Base-by-base conservation (phyloP, 805 yeast species). In the Jamesozyma piceae region DNA sequence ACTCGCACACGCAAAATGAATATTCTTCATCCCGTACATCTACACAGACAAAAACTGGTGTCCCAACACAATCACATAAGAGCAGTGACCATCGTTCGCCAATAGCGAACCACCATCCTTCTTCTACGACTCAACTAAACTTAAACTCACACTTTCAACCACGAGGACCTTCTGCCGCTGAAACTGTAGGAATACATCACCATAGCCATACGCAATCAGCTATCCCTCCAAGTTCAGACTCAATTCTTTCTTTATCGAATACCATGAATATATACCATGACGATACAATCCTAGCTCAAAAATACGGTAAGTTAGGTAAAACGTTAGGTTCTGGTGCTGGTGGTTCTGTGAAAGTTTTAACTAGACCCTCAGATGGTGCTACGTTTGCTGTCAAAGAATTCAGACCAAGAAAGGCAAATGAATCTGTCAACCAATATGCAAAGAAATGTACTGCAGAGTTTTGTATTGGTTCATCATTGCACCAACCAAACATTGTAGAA, bases 371-470 rank as follows among this genome's bases (percentile, higher is more conserved):
- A 32, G 90, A 83, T 61, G 75, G 77, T 52, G 74, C 74, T 30
- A 75, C 83, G 0, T 83, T 84, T 67, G 95, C 95, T 1, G 92
- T 84, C 15, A 84, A 84, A 57, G 90, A 84, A 61, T 84, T 84
- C 55, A 73, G 90, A 53, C 75, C 85, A 13, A 72, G 83, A 48
- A 72, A 81, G 56, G 74, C 80, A 32, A 80, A 76, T 55, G 95
- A 84, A 58, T 64, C 77, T 9, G 71, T 77, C 43, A 80, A 80
- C 57, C 92, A 84, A 49, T 84, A 84, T 56, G 82, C 88, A n/a
- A 78, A 81, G 51, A 84, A 84, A 65, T 82, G 89, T 57, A 83
- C 90, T 1, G 87, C 89, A n/a, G 95, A 84, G 58, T 84, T 81
- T 60, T 82, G 92, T 64, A 82, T 84, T 44, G 95, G 95, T 14